Conservation (phyloP, 192 early-diverging fungal genomes). For the Phycomyces blakesleeanus region DNA sequence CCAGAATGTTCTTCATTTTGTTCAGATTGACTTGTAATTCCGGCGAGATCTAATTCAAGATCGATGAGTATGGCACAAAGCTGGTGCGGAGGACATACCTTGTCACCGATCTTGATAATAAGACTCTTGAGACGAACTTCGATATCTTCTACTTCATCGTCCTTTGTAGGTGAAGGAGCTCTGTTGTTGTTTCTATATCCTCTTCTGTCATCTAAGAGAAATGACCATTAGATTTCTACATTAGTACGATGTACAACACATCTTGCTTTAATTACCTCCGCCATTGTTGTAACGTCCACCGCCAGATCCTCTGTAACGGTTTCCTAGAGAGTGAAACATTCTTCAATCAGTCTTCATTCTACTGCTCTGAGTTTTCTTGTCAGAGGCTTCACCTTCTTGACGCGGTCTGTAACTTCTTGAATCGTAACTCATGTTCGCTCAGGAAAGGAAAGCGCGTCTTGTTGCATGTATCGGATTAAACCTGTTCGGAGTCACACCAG, state of each 20-base stretch:
- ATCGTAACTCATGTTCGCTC: conserved; percentile 12
- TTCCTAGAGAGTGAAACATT: not conserved
- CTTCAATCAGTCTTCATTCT: too few relatives aligned
- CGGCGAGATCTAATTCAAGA: conserved; percentile 42
- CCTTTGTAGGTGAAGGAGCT: conserved; percentile 9
- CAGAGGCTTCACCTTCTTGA: conserved; percentile 2
- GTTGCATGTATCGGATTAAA: not conserved
- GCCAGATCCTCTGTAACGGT: not conserved
- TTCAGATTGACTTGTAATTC: conserved; percentile 62
- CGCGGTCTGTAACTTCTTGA: conserved; percentile 20
- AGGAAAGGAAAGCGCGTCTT: not conserved
- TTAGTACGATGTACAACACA: not conserved
- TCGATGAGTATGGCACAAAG: not conserved
- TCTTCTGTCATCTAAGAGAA: conserved; percentile 12
- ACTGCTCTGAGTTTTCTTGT: not conserved
- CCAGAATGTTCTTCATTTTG: conserved; percentile 64
- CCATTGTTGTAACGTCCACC: conserved; percentile 13
- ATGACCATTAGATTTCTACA: not conserved
- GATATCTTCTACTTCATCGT: conserved; percentile 56
- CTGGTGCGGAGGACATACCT: conserved; percentile 31
- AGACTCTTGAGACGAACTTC: conserved; percentile 63
- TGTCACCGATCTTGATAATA: conserved; percentile 76
- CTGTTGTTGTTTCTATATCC: conserved; percentile 10
- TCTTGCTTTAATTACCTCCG: not conserved
- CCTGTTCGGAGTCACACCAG: not conserved